Evolutionary conservation across 768 basidiomycete genomes (phyloP), one percentile per base, ranked within the genome.

Genomic region (Omphalotus guepiniiformis): DNA sequence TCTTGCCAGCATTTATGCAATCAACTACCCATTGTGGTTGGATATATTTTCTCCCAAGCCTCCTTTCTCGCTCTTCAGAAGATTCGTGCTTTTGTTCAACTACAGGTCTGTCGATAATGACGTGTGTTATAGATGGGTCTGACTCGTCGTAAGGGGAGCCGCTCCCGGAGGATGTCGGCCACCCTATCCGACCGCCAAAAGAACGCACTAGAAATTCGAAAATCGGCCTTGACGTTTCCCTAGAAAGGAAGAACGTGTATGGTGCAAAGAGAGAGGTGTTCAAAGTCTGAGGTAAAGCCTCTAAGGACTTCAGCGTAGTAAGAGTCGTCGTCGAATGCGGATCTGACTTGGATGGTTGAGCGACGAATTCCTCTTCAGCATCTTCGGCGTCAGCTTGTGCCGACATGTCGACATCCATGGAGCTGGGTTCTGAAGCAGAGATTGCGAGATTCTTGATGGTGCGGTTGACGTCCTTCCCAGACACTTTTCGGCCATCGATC

Each of bases 1-100:
- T 76, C 63, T 79, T 88, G 8, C 85, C 83, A 6, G 82, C 78
- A 63, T 99, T 99, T 62, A 96, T 83, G 63, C 89, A 96, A 63
- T 99, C 96, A 28, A 92, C 90, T 26, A 96, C 78, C 96, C 96
- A 98, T 65, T 98, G 95, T 9, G 96, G 96, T 65, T 98, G 96
- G 15, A 98, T 78, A 63, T 88, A 91, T 60, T 89, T 92, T 58
- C 93, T 78, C 62, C 80, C 79, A 36, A 74, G 67, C 29, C 82
- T 74, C 35, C 76, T 72, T 55, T 83, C 80, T 55, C 78, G 75
- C 54, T 85, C 79, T 43, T 78, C 79, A 13, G 70, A 54, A 1
- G 76, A 74, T 58, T 81, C 83, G 44, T 74, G 64, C 21, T 59
- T 42, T 52, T 65, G 70, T 52, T 70, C 70, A 9, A 75, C 66